Base-by-base conservation (phyloP, 441 rosid species). In the Flueggea neowawraea region DNA sequence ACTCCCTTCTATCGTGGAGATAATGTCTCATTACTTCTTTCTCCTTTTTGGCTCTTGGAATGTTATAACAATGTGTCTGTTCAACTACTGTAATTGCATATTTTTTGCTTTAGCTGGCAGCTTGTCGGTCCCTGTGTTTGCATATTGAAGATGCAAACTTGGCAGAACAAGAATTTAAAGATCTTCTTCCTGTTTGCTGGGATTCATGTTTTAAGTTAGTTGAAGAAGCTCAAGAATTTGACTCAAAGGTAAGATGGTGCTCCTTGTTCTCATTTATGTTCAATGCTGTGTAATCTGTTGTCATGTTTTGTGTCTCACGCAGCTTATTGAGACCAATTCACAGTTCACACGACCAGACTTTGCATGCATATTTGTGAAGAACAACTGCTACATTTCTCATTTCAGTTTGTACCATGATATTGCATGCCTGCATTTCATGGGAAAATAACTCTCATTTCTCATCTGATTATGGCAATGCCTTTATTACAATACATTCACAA, bases 111-210 rank as follows among this genome's bases (percentile, higher is more conserved):
- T 68, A 95, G 99, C 80, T 95, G 80, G 99, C 98, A 71, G 98
- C 98, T 64, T 92, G 98, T 73, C 81, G 99, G 57, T 85, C 99
- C 62, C 72, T 92, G 76, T 95, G 95, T 83, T 81, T 75, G 59
- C 96, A 95, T 70, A 73, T 95, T 62, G 98, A 95, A 80, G 99
- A 95, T 84, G 96, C 99, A 45, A 92, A 95, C 78, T 95, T 95
- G 60, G 83, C 92, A 47, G 88, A 90, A 68, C 76, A 60, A 63
- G 82, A 76, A 63, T 95, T 95, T 70, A 61, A 70, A 41, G 97
- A 95, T 84, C 95, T 95, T 68, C 96, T 95, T 80, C 93, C 96
- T 54, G 59, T 82, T 58, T 92, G 99, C 69, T 95, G 91, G 88
- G 91, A 80, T 67, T 86, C 88, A 55, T 92, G 98, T 78, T 92